These are phyloP conservation scores for Aegilops sharonensis DNA, from an alignment of 176 grass and related monocot genomes.

Conservation along the genomic window DNA sequence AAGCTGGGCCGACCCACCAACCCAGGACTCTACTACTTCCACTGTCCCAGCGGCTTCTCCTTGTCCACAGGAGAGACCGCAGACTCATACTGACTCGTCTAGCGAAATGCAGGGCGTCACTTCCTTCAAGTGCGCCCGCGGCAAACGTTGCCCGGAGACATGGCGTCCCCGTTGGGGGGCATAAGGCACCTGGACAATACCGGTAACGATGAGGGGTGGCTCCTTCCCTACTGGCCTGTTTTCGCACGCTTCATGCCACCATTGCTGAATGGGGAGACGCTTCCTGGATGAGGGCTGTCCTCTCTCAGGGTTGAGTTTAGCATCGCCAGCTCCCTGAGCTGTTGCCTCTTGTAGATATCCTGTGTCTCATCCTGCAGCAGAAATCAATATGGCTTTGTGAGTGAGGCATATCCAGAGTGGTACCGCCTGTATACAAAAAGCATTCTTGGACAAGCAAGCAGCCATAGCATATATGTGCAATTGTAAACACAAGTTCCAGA, in stretches of 20 bases:
- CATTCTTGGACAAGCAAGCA: neutral
- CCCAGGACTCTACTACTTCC: neutral
- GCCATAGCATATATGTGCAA: neutral
- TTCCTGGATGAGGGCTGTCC: conserved; percentile 75
- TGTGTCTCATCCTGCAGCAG: conserved; percentile 80
- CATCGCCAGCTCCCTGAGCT: conserved; percentile 91
- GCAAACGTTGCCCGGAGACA: conserved; percentile 15
- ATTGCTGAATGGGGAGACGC: conserved; percentile 63
- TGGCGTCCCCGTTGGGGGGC: neutral
- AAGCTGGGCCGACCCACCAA: conserved; percentile 21
- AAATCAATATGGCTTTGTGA: neutral
- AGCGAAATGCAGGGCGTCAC: conserved; percentile 40
- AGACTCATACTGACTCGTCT: conserved; percentile 22
- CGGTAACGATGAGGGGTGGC: neutral
- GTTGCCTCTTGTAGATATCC: conserved; percentile 93
- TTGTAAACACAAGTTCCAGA: neutral
- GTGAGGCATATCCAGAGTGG: neutral
- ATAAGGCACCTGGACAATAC: conserved; percentile 10
- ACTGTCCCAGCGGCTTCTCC: conserved; percentile 28
- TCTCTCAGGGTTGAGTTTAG: conserved; percentile 80
- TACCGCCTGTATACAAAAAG: neutral
- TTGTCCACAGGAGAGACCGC: neutral
- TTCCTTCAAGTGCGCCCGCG: conserved; percentile 37
- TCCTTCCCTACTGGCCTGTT: conserved; percentile 46
- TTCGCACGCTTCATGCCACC: conserved; percentile 82